Evolutionary conservation across 768 basidiomycete genomes (phyloP).

Genomic region (Calvatia gigantea): DNA sequence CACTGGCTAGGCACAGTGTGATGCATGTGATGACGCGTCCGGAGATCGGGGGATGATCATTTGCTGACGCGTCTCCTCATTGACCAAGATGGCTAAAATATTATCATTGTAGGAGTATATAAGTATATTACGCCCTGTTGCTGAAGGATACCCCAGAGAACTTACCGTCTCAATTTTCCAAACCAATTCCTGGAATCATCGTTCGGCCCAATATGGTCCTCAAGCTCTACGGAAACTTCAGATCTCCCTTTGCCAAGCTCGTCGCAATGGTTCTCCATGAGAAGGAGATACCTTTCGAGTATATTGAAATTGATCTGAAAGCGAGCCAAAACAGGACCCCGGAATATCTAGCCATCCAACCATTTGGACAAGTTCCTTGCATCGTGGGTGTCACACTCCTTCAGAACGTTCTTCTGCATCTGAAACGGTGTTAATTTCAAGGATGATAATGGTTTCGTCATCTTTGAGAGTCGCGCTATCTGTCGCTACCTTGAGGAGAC

Average conservation of each 20-base stretch:
- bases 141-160: no score
- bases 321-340: constrained; percentile 38
- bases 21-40: no score
- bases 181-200: no score
- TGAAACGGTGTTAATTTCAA: constrained; percentile 10
- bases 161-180: no score
- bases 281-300: constrained; percentile 46
- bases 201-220: constrained; percentile 27
- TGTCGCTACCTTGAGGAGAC: constrained; percentile 48
- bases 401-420: not conserved
- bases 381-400: constrained; percentile 36
- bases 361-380: constrained; percentile 56
- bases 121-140: no score
- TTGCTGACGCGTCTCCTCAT: no score
- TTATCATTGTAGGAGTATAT: no score
- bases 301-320: constrained; percentile 36
- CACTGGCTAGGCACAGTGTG: no score
- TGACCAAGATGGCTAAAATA: no score
- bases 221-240: constrained; percentile 32
- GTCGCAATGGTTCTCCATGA: constrained; percentile 45
- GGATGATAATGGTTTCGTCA: constrained; percentile 51
- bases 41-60: no score
- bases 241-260: constrained; percentile 41
- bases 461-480: constrained; percentile 57
- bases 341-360: constrained; percentile 39